Evolutionary conservation across 2,329 filamentous ascomycete species (phyloP).

Genomic region (Fusarium tanahbumbuense): DNA sequence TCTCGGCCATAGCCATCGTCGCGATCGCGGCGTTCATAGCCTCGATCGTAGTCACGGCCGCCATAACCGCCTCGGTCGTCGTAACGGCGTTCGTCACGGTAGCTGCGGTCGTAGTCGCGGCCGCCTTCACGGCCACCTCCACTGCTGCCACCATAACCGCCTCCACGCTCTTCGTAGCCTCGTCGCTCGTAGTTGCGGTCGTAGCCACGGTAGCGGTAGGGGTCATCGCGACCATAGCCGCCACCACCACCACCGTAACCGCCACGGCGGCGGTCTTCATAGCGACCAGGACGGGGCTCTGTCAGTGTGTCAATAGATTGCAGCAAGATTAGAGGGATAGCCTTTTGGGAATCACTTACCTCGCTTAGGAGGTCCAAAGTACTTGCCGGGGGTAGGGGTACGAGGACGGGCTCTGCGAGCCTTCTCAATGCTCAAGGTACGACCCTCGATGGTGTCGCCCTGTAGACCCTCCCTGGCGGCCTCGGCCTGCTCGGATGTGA

Average conservation of each 20-base stretch:
- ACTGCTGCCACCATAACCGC: slow-evolving; percentile 53
- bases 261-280: slow-evolving; percentile 73
- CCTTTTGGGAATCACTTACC: slow-evolving; percentile 67
- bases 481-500: slow-evolving; percentile 92
- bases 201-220: slow-evolving; percentile 66
- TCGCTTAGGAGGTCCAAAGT: slow-evolving; percentile 98
- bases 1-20: slow-evolving; percentile 55
- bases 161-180: slow-evolving; percentile 60
- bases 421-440: slow-evolving; percentile 98
- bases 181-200: slow-evolving; percentile 58
- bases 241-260: slow-evolving; percentile 61
- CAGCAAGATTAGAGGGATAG: neutral
- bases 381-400: slow-evolving; percentile 97
- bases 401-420: slow-evolving; percentile 93
- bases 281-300: slow-evolving; percentile 57
- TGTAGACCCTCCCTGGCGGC: slow-evolving; percentile 96
- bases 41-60: slow-evolving; percentile 69
- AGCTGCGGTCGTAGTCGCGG: slow-evolving; percentile 63
- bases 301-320: slow-evolving; percentile 17
- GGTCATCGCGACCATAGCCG: slow-evolving; percentile 64
- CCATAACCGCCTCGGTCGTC: slow-evolving; percentile 59
- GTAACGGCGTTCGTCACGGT: slow-evolving; percentile 60
- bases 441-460: slow-evolving; percentile 93
- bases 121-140: slow-evolving; percentile 55
- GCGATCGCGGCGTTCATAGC: slow-evolving; percentile 61